Evolutionary conservation across 164 flowering plant genomes (phyloP), one percentile per base, ranked within the genome.

Genomic region (Macadamia tetraphylla): DNA sequence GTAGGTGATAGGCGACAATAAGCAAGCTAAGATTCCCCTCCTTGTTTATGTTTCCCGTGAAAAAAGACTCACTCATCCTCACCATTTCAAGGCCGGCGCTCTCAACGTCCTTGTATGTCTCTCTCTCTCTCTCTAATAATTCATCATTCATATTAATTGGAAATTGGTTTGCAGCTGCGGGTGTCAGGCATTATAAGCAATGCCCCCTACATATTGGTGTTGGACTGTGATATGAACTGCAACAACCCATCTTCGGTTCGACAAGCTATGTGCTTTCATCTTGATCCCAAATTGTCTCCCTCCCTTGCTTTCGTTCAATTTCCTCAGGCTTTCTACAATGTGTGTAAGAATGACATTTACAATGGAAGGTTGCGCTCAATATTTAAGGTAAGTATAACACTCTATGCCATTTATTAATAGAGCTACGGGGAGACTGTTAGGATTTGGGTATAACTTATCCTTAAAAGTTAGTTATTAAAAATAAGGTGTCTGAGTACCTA

Each of bases 141-240:
- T 51, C 46, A 9, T 9, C 51, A 46, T 7, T 46, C 3, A 1
- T 35, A 35, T 35, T 35, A 35, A 35, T 35, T 35, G 40, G 4
- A 35, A 1, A 35, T 35, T 35, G 40, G 4, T 35, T 51, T 74
- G 73, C 69, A 81, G 84, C 72, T 81, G 7, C 61, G 82, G 13
- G 82, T 79, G 3, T 81, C 84, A 0, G 74, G 68, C n/a, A 14
- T 71, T 29, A 65, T 79, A 1, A 77, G 78, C 71, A 81, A 81
- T 52, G 63, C 77, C 5, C 77, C 82, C 1, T 71, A 66, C 60
- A 42, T 73, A 42, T 14, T 79, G 35, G 67, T 71, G 55, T 44
- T 81, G 31, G 82, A 81, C 23, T 81, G 84, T 59, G 84, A 81
- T 64, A 81, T 81, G 84, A 70, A 78, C 49, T 79, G 77, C 70